Base-by-base conservation (phyloP, 106 monocot species). In the Chionographis japonica region DNA sequence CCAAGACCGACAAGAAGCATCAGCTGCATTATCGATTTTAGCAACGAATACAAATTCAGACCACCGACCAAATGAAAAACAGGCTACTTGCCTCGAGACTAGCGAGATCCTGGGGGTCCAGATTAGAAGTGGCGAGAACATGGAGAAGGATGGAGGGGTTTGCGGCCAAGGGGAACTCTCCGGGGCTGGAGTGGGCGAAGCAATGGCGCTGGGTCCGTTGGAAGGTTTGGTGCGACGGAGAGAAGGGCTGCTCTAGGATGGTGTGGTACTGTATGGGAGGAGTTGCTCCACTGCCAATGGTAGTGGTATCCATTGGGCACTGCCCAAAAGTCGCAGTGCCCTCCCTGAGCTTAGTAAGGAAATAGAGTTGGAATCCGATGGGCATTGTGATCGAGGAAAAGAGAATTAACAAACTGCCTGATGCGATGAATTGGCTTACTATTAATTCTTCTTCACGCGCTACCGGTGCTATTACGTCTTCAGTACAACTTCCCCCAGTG, bases 301-400 rank as follows among this genome's bases (percentile, higher is more conserved):
- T 54, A 61, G 75, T 75, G 71, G 78, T 74, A 56, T 83, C 83
- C 83, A 83, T 83, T 83, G 78, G 78, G 70, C 78, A 74, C 77
- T 71, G 62, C 65, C 20, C 5, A 13, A 12, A 12, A 17, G 16
- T 74, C 56, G 68, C 68, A 68, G 56, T 68, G 68, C 68, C 55
- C 55, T 6, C 68, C 55, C 55, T 6, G 16, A 40, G 40, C 56
- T 56, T 40, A 68, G n/a, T 17, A 4, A 40, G 68, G 19, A 17
- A 17, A 63, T 38, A 43, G 62, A 15, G 13, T 16, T 40, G 2
- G 16, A 63, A 7, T 42, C 6, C 10, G 62, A 63, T 35, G 42
- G 7, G 42, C 62, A 41, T 63, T 16, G 60, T 63, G n/a, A n/a
- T n/a, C n/a, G n/a, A 63, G 42, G 9, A 46, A 5, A 46, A 0